These are phyloP conservation scores for Boletus sp. DNA, from an alignment of 768 basidiomycete genomes.

Conservation along the genomic window DNA sequence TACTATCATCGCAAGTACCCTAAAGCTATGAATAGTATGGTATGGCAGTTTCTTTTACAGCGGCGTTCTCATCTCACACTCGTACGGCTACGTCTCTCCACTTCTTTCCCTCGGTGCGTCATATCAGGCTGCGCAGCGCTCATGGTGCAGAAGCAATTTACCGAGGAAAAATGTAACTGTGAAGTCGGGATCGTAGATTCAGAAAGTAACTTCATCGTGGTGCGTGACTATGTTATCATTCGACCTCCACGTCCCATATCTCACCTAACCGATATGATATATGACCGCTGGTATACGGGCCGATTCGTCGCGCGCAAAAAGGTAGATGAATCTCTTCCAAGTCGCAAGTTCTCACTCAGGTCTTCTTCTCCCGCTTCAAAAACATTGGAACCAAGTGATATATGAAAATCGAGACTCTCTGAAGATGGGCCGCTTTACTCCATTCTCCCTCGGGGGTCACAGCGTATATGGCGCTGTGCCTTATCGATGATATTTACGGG, in stretches of 20 bases:
- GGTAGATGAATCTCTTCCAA: neutral
- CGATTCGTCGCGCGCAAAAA: neutral
- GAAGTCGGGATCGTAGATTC: neutral
- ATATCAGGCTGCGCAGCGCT: constrained; percentile 1
- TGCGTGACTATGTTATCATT: neutral
- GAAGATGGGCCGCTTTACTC: neutral
- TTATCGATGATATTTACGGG: neutral
- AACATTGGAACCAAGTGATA: neutral
- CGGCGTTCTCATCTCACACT: constrained; percentile 1
- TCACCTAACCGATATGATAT: neutral
- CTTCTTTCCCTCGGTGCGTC: constrained; percentile 7
- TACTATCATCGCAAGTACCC: neutral
- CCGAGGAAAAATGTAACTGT: neutral
- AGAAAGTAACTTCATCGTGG: neutral
- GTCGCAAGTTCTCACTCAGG: neutral
- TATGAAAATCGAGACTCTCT: neutral
- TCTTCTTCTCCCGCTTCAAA: neutral
- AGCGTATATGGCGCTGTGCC: neutral
- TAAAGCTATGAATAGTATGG: constrained; percentile 9
- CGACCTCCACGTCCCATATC: neutral
- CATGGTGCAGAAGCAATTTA: neutral
- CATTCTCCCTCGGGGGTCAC: neutral
- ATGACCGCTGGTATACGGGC: neutral
- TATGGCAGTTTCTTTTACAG: neutral
- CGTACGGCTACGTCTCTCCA: neutral